These are phyloP conservation scores for Rhipidocladum racemiflorum DNA, from an alignment of 176 grass and related monocot species.

Conservation along the genomic window DNA sequence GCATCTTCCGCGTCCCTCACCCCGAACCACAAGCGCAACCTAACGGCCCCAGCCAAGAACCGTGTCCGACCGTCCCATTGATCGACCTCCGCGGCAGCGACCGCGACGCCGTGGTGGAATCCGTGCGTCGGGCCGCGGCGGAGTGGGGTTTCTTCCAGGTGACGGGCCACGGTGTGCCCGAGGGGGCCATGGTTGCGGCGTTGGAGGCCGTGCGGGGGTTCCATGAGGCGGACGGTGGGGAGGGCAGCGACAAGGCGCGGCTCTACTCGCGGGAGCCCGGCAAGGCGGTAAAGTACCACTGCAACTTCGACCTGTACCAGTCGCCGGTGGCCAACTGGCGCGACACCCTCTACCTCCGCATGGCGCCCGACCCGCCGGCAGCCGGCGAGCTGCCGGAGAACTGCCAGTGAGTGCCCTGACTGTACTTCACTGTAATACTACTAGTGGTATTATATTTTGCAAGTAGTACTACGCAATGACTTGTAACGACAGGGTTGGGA, in stretches of 20 bases:
- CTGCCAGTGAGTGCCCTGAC: slow-evolving; percentile 33
- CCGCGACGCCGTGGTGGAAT: neutral
- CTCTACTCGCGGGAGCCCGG: slow-evolving; percentile 53
- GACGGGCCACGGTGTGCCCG: slow-evolving; percentile 42
- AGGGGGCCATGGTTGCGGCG: neutral
- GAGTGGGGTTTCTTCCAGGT: slow-evolving; percentile 72
- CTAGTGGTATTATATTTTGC: neutral
- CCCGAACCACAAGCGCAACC: neutral
- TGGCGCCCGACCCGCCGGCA: slow-evolving; percentile 49
- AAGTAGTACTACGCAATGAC: neutral
- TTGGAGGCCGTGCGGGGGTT: slow-evolving; percentile 29
- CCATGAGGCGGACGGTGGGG: slow-evolving; percentile 38
- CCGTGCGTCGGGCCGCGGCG: slow-evolving; percentile 13
- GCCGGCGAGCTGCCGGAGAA: slow-evolving; percentile 37
- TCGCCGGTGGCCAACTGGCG: slow-evolving; percentile 22
- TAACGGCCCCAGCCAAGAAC: neutral
- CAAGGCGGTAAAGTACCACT: slow-evolving; percentile 48
- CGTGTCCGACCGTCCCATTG: neutral
- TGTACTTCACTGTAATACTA: neutral
- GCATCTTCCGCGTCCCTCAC: slow-evolving; percentile 36
- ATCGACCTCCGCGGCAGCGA: slow-evolving; percentile 27
- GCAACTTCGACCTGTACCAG: slow-evolving; percentile 13
- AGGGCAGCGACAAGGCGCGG: slow-evolving; percentile 44
- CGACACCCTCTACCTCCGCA: slow-evolving; percentile 45
- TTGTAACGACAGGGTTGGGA: neutral